Conservation (phyloP, 2,329 filamentous ascomycete species). For the Penicillium paneum region DNA sequence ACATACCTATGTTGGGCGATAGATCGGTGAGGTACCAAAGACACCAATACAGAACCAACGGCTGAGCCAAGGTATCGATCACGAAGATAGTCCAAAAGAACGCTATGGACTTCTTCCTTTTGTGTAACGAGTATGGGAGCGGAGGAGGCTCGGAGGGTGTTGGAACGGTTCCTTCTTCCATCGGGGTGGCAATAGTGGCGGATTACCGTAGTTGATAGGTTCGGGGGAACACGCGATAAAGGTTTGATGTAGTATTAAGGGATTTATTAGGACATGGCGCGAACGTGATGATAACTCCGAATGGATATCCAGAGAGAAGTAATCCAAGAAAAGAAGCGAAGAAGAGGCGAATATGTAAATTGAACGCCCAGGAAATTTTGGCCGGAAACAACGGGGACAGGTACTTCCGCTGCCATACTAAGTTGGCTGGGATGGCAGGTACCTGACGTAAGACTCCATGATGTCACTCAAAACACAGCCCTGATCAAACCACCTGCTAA, state of each 20-base stretch:
- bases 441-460: slow-evolving; percentile 27
- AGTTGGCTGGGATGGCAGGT: slow-evolving; percentile 10
- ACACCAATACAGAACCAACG: slow-evolving; percentile 59
- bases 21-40: slow-evolving; percentile 58
- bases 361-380: slow-evolving; percentile 1
- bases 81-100: slow-evolving; percentile 60
- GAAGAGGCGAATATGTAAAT: slow-evolving; percentile 1
- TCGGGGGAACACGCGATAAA: background rate
- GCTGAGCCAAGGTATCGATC: slow-evolving; percentile 57
- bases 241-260: background rate
- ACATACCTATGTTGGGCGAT: slow-evolving; percentile 41
- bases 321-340: background rate
- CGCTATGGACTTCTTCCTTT: slow-evolving; percentile 54
- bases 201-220: slow-evolving; percentile 6
- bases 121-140: slow-evolving; percentile 55
- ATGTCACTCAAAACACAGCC: slow-evolving; percentile 23
- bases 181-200: slow-evolving; percentile 22
- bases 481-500: background rate
- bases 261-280: slow-evolving; percentile 9
- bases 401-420: slow-evolving; percentile 20
- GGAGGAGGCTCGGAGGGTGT: slow-evolving; percentile 42
- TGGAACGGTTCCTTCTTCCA: slow-evolving; percentile 34
- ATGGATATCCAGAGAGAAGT: background rate
- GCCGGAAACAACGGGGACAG: slow-evolving; percentile 22
- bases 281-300: background rate